These are phyloP conservation scores for Rhodosorus marinus DNA, from an alignment of 23 red algal genomes.

Conservation along the genomic window DNA sequence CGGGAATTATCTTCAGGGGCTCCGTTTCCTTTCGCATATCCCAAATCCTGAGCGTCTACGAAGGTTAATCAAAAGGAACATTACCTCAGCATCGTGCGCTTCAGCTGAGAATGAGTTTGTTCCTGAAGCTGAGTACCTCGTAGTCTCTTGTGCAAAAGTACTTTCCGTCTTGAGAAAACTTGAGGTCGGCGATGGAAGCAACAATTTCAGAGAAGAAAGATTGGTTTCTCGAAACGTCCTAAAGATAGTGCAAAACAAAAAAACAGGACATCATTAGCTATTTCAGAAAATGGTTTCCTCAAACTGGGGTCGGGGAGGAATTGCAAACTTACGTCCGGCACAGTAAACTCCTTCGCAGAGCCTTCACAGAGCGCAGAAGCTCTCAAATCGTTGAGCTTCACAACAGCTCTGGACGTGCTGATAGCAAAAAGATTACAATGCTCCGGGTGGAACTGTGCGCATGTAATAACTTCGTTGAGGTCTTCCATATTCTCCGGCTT, in stretches of 20 bases:
- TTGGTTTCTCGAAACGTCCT: conserved; percentile 1
- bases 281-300: no score
- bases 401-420: conserved; percentile 45
- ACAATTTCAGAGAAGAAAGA: conserved; percentile 94
- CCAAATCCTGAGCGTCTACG: conserved; percentile 68
- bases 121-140: no score
- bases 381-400: conserved; percentile 70
- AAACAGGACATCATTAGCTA: no score
- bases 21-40: conserved; percentile 60
- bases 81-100: no score
- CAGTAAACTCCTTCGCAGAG: conserved; percentile 14
- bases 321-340: no score
- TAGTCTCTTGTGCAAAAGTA: conserved; percentile 86
- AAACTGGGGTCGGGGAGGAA: no score
- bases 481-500: conserved; percentile 93
- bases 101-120: no score
- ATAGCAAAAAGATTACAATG: conserved; percentile 86
- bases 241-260: no score
- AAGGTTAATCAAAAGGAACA: no score
- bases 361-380: conserved; percentile 44
- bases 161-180: conserved; percentile 52
- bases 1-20: conserved; percentile 44
- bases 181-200: conserved; percentile 57
- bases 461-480: conserved; percentile 80
- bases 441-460: conserved; percentile 62